Base-by-base conservation (phyloP, 805 yeast species). In the Metschnikowia peoriensis region DNA sequence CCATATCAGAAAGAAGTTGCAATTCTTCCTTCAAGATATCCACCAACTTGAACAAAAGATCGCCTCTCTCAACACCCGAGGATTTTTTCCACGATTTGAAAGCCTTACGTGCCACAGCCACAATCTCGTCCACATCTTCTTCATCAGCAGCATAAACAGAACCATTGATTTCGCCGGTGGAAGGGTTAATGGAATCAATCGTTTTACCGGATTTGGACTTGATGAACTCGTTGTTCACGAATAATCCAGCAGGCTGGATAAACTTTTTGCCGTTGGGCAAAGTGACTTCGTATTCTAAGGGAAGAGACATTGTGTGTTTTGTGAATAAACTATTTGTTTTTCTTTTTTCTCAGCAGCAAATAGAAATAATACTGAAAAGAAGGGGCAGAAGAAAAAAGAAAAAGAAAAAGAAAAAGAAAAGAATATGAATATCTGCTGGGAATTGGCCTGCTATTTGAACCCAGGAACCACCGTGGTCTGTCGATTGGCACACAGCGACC, bases 231-330 rank as follows among this genome's bases (percentile, higher is more conserved):
- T 82, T 82, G 66, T 81, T 75, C 62, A 82, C 81, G 66, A 81
- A 84, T 55, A 84, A 70, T 7, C 89, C 89, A n/a, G 82, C 54
- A 38, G 88, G 89, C 60, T 82, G 86, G 28, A 66, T 59, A 65
- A 71, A 79, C 46, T 72, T 74, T 45, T 65, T 60, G 47, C 86
- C 86, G 40, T 74, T 76, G 17, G 86, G 85, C 58, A 75, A 68
- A 32, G 76, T 70, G 47, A 76, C 68, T 46, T 71, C 72, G 62
- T 66, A 64, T 58, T 62, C 64, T 59, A 73, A 70, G 28, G 76
- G 74, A 41, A 70, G 62, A 17, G 74, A 63, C 75, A 71, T 71
- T 46, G 16, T 49, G 15, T 14, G 32, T 32, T 11, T 15, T 29
- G 28, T 35, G 38, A 52, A 22, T 22, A 22, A 22, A 22, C 4